Base-by-base conservation (phyloP, 2,329 filamentous ascomycete genomes). In the Aureobasidium vineae region DNA sequence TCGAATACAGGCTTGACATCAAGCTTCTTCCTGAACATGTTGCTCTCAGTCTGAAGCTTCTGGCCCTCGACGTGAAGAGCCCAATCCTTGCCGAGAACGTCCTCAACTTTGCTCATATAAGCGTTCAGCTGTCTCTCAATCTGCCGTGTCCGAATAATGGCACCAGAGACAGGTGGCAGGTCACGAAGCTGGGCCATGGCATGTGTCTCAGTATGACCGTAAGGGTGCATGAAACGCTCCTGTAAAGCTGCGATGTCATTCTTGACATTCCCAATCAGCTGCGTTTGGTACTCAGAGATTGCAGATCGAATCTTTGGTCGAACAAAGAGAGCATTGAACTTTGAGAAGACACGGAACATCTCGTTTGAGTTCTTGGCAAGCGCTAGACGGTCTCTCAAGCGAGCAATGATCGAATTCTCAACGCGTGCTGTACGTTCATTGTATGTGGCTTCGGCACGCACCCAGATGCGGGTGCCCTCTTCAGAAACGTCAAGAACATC, bases 331-430 rank as follows among this genome's bases (percentile, higher is more conserved):
- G 95, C 95, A 76, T 99, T 99, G 85, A 99, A 99, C 76, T 98
- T 98, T 63, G 95, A 98, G 77, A 99, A 99, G 69, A 99, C 95
- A 65, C 96, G 90, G 78, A 99, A 99, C 95, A 99, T 99, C 79
- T 99, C 96, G 75, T 96, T 98, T 47, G 95, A 95, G 69, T 92
- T 97, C 83, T 96, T 97, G 15, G 95, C 94, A 7, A 92, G 97
- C 16, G 93, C 95, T 66, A 99, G 84, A 67, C 95, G 90, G 78
- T 99, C 95, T 73, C 95, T 86, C 38, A 99, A 83, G 64, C 92
- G 86, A 40, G 95, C 92, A 76, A 99, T 99, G 77, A 99, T 99
- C 3, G 95, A 97, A 79, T 99, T 99, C 77, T 99, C 95, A 5
- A 99, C 95, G 68, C 95, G 88, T 21, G 95, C 94, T 11, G 96